Base-by-base conservation (phyloP, 495 filamentous ascomycete genomes). In the Neurospora intermedia region DNA sequence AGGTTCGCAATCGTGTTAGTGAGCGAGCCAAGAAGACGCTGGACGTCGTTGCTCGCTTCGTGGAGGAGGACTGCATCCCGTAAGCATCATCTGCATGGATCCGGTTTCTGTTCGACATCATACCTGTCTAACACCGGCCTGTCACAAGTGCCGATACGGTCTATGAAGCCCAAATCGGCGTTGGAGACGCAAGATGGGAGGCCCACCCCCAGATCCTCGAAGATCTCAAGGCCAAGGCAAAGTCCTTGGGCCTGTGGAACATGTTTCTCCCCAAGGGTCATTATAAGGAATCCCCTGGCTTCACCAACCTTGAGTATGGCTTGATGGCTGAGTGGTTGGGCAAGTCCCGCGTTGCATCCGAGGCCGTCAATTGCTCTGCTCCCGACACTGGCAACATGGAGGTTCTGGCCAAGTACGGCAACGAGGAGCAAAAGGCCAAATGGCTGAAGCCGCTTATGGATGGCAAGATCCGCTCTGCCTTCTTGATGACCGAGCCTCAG, bases 311-410 rank as follows among this genome's bases (percentile, higher is more conserved):
- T 23, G 94, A 97, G 81, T 97, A 97, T 78, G 94, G 93, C 4
- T 81, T 97, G 80, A 97, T 97, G 91, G 94, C 94, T 31, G 94
- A 97, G 82, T 89, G 91, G 79, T 84, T 97, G 78, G 94, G 94
- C 72, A 93, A 89, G 84, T 94, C 91, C 70, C 85, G 88, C 77
- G 79, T 89, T 71, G 94, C 92, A 54, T 92, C 91, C 7, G 94
- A 97, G 85, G 94, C 94, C 11, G 93, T 92, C 75, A 97, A 97
- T 80, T 96, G 93, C 78, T 87, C 94, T 39, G 94, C 94, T 15
- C 94, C 94, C 7, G 94, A 97, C 80, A 97, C 94, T 0, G 94
- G 94, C 9, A 97, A 97, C 80, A 97, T 97, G 94, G 94, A 97
- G 78, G 93, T 97, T 42, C 80, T 97, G 71, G 94, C 94, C 77